phyloP scores from a whole-genome alignment of 306 rosid species.

The Trifolium dubium region DNA sequence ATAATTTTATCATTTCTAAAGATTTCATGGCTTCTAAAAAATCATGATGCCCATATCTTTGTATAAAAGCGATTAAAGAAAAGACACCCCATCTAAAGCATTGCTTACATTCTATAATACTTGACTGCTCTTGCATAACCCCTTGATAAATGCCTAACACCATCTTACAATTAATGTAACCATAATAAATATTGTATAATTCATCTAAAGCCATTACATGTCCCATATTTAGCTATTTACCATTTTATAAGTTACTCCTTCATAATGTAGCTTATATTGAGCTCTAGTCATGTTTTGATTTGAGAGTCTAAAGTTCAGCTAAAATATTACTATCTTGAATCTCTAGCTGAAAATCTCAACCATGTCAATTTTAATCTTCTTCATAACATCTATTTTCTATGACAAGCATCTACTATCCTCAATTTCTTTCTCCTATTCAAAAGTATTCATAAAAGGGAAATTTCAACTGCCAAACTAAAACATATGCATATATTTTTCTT shows the following conservation, averaged over 20 bases:
- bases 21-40: constrained; percentile 33
- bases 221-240: constrained; percentile 29
- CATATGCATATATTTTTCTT: neutral
- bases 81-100: constrained; percentile 63
- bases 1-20: constrained; percentile 22
- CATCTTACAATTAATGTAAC: constrained; percentile 49
- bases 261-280: neutral
- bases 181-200: neutral
- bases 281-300: neutral
- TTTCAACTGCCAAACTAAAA: constrained; percentile 28
- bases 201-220: neutral
- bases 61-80: constrained; percentile 63
- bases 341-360: neutral
- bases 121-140: constrained; percentile 67
- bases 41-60: constrained; percentile 50
- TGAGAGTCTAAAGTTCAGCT: constrained; percentile 7
- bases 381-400: constrained; percentile 1
- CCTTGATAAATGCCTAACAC: constrained; percentile 72
- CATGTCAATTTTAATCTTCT: constrained; percentile 25
- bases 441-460: constrained; percentile 9
- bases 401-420: constrained; percentile 4
- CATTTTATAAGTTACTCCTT: neutral
- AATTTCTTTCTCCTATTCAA: constrained; percentile 29
- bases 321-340: neutral
- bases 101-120: constrained; percentile 64